phyloP scores from a whole-genome alignment of 2,329 filamentous ascomycete genomes.

The Colletotrichum orchidophilum region DNA sequence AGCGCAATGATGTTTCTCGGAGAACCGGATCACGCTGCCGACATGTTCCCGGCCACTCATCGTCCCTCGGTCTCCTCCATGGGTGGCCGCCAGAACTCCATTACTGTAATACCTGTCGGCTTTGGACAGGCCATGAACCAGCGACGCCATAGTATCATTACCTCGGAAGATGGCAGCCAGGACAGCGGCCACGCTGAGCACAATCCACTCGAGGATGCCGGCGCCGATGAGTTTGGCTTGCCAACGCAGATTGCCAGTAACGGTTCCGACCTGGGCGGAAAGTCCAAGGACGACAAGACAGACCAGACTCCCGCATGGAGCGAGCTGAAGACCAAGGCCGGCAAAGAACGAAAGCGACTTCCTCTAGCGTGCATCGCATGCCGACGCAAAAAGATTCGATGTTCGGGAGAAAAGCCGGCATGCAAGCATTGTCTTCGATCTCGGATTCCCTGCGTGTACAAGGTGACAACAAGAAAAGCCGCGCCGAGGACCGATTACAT shows the following conservation, averaged over 20 bases:
- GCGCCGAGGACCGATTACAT: conserved; percentile 97
- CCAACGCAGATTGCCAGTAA: conserved; percentile 56
- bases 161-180: conserved; percentile 56
- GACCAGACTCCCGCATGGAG: conserved; percentile 76
- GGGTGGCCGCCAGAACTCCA: conserved; percentile 48
- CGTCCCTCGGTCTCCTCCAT: conserved; percentile 47
- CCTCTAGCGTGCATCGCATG: conserved; percentile 96
- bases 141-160: conserved; percentile 45
- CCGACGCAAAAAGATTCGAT: conserved; percentile 95
- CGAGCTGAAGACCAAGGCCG: conserved; percentile 88
- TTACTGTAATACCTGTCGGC: conserved; percentile 45
- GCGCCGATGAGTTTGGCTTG: conserved; percentile 68
- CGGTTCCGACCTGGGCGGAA: conserved; percentile 62
- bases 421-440: conserved; percentile 96
- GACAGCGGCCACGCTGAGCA: conserved; percentile 54
- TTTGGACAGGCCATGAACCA: conserved; percentile 36
- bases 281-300: conserved; percentile 66
- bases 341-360: conserved; percentile 92
- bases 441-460: conserved; percentile 95
- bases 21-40: conserved; percentile 44
- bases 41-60: conserved; percentile 43
- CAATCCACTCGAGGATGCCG: conserved; percentile 61
- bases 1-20: conserved; percentile 49
- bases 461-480: conserved; percentile 93
- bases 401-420: conserved; percentile 95